phyloP scores from a whole-genome alignment of 2,329 filamentous ascomycete species.

The Diaporthe vexans region DNA sequence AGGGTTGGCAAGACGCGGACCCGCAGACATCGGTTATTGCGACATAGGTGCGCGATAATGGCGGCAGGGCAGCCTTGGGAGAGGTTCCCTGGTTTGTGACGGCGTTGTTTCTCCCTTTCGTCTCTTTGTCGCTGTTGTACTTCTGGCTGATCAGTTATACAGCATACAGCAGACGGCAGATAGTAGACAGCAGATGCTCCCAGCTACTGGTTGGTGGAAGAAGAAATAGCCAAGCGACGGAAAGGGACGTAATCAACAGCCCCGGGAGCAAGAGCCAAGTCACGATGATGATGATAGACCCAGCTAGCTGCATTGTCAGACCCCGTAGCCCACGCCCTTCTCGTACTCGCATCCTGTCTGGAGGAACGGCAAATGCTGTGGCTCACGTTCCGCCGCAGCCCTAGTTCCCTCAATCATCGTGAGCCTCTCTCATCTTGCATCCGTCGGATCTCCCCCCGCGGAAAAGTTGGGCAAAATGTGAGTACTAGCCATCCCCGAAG shows the following conservation, averaged over 20 bases:
- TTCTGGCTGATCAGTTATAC: too few species aligned
- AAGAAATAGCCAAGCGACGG: conserved; percentile 5
- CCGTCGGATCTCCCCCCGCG: neutral
- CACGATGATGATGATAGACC: neutral
- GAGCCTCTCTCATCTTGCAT: neutral
- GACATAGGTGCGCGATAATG: conserved; percentile 15
- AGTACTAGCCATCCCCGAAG: neutral
- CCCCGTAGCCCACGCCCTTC: neutral
- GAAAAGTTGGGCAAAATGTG: neutral
- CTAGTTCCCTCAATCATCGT: conserved; percentile 17
- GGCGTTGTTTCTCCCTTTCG: neutral
- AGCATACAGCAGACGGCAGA: too few species aligned
- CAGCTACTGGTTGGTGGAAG: neutral
- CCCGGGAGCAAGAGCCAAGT: neutral
- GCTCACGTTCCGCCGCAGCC: conserved; percentile 1
- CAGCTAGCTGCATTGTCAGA: neutral
- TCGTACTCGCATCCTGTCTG: neutral
- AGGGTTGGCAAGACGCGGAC: neutral
- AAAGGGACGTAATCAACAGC: neutral
- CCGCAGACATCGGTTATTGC: conserved; percentile 8
- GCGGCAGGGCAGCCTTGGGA: neutral
- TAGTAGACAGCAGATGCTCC: neutral
- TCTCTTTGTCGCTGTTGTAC: too few species aligned
- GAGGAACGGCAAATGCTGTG: neutral
- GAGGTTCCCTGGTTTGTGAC: neutral